Evolutionary conservation across 2,329 filamentous ascomycete species (phyloP).

Genomic region (Diaporthe sp.): DNA sequence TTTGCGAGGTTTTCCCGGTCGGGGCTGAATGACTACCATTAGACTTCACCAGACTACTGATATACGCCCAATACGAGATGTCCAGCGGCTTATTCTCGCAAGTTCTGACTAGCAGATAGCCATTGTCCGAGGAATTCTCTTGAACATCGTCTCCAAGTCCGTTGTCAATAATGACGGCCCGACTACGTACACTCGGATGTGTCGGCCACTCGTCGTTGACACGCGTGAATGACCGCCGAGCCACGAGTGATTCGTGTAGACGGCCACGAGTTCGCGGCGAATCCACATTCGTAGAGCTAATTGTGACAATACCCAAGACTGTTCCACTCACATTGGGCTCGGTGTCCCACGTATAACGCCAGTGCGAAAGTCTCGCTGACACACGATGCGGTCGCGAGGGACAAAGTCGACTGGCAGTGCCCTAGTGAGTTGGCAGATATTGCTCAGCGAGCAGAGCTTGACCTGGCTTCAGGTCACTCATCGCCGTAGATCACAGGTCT

Average conservation of each 20-base stretch:
- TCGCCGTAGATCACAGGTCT: neutral
- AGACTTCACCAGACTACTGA: neutral
- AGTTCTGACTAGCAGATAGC: neutral
- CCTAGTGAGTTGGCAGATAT: too few relatives aligned
- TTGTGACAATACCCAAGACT: neutral
- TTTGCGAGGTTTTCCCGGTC: slow-evolving; percentile 3
- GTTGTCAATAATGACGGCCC: neutral
- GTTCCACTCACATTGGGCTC: neutral
- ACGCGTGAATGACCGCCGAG: slow-evolving; percentile 6
- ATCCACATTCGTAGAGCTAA: slow-evolving; percentile 8
- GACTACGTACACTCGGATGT: neutral
- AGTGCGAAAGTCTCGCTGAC: neutral
- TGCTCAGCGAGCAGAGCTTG: neutral
- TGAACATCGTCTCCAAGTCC: neutral
- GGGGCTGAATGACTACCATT: neutral
- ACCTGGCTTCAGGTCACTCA: neutral
- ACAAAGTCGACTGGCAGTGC: neutral
- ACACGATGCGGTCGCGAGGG: neutral
- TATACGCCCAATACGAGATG: neutral
- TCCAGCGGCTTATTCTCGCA: neutral
- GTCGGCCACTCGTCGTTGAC: neutral
- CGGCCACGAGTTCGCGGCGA: neutral
- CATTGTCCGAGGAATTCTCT: neutral
- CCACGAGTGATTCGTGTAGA: slow-evolving; percentile 19
- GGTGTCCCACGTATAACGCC: neutral